Base-by-base conservation (phyloP, 1,139 yeast genomes). In the Candida buenavistaensis region DNA sequence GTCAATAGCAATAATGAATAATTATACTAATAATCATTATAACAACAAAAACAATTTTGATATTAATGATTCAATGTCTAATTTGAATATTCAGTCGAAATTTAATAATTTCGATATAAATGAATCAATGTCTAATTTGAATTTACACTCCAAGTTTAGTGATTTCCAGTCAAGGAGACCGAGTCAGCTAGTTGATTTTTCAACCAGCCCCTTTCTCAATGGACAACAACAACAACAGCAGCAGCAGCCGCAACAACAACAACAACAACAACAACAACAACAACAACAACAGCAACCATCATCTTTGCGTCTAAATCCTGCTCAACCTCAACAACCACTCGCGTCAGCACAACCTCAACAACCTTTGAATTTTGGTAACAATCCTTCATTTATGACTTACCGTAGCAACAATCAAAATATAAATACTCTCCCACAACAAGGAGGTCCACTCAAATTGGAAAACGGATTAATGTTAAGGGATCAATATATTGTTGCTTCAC, bases 391-490 rank as follows among this genome's bases (percentile, higher is more conserved):
- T 30, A 21, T 22, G n/a, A n/a, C n/a, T n/a, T n/a, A n/a, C 8
- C 19, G 23, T 8, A 36, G 22, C 15, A 29, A 29, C 12, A 29
- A 29, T 12, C 32, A 29, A 15, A 9, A 7, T n/a, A 11, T 23
- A 7, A 29, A 29, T 29, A 11, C 8, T 16, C 17, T 24, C 23
- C 20, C 39, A 21, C 47, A 37, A 26, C 43, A 33, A 25, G 33
- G 28, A 14, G 30, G 22, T 11, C 17, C 43, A 6, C 53, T 67
- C 16, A 67, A 69, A 33, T 57, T 80, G 36, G 85, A 79, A 32
- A 78, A 79, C 48, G 84, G 84, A 1, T 60, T 80, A 26, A 45
- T 76, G 9, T 58, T 80, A 35, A 72, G 69, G 40, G 74, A 74
- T 35, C 70, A 65, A 43, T 65, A 68, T 28, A 78, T 80, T 20